These are phyloP conservation scores for Hirschioporus abietinus DNA, from an alignment of 768 basidiomycete species.

Conservation along the genomic window DNA sequence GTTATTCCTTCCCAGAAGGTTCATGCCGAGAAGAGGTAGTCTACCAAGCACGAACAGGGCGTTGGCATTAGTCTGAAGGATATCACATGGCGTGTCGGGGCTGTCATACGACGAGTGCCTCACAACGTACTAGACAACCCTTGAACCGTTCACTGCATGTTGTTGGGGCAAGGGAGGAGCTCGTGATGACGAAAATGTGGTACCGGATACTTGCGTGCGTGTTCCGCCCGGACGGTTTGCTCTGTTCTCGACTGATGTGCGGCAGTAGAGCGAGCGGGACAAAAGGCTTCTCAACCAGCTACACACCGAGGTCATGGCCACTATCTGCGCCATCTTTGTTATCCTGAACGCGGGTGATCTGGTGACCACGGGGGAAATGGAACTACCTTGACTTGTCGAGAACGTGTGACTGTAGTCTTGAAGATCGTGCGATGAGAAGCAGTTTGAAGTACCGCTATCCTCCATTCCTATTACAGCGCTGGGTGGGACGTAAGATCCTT, in stretches of 20 bases:
- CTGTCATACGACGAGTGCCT: neutral
- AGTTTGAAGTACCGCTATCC: neutral
- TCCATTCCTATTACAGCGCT: neutral
- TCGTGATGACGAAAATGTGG: neutral
- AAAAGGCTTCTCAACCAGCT: neutral
- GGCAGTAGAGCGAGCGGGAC: neutral
- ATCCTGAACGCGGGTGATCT: neutral
- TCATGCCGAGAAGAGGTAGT: neutral
- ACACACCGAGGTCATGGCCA: neutral
- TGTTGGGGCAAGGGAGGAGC: neutral
- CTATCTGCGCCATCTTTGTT: neutral
- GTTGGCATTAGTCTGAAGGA: neutral
- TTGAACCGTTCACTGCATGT: neutral
- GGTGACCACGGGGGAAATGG: neutral
- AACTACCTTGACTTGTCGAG: neutral
- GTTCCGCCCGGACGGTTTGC: neutral
- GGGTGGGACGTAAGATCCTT: neutral
- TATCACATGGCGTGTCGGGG: neutral
- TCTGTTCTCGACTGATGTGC: neutral
- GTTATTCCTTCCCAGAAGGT: too few relatives aligned
- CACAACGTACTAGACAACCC: neutral
- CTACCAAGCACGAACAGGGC: neutral
- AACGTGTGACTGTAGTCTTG: neutral
- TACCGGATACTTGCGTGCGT: neutral
- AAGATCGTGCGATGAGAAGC: neutral